Evolutionary conservation across 164 flowering plant genomes (phyloP).

Genomic region (Vitis riparia): DNA sequence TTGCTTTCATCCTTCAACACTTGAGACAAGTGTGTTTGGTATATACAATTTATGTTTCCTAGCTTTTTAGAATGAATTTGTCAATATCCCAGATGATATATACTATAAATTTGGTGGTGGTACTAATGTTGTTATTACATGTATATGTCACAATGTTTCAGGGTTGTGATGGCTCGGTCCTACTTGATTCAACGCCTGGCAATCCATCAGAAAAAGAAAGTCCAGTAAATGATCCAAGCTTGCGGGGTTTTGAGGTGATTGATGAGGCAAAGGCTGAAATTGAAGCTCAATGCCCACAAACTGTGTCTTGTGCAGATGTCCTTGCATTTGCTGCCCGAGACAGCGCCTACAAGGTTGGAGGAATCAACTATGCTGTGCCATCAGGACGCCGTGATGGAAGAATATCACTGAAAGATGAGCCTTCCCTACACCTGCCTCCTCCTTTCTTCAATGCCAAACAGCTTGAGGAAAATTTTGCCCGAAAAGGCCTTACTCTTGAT

Average conservation of each 20-base stretch:
- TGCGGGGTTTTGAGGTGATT: constrained; percentile 60
- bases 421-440: constrained; percentile 16
- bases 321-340: constrained; percentile 63
- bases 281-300: constrained; percentile 47
- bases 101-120: too few relatives aligned
- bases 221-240: constrained; percentile 39
- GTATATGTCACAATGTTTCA: constrained; percentile 7
- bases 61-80: not conserved
- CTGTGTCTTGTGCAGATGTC: constrained; percentile 63
- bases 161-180: constrained; percentile 66
- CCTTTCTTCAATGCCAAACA: constrained; percentile 16
- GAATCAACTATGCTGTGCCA: constrained; percentile 37
- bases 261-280: constrained; percentile 45
- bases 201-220: constrained; percentile 39
- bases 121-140: not conserved
- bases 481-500: constrained; percentile 20
- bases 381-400: constrained; percentile 48
- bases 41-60: not conserved
- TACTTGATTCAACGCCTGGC: constrained; percentile 45
- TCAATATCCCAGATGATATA: not conserved
- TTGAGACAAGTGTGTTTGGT: too few relatives aligned
- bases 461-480: constrained; percentile 13
- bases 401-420: constrained; percentile 23
- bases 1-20: not conserved
- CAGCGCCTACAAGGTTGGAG: constrained; percentile 32